Evolutionary conservation across 2,329 filamentous ascomycete species (phyloP).

Genomic region (Talaromyces atroroseus): DNA sequence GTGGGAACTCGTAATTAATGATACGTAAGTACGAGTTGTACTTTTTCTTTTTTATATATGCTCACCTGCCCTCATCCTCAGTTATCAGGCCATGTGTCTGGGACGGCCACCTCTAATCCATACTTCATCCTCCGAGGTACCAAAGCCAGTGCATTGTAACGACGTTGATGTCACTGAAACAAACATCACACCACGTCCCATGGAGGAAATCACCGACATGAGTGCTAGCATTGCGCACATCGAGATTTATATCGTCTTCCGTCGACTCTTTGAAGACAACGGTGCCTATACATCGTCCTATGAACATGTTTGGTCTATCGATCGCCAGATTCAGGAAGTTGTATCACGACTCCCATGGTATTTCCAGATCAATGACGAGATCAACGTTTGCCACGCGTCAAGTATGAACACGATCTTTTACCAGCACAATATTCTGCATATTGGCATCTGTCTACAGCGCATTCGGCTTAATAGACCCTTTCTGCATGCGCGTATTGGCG

Average conservation of each 20-base stretch:
- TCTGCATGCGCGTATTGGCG: conserved; percentile 19
- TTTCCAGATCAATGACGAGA: conserved; percentile 17
- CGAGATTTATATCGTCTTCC: conserved; percentile 18
- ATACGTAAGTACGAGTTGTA: conserved; percentile 17
- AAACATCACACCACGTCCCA: conserved; percentile 14
- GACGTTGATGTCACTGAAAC: conserved; percentile 21
- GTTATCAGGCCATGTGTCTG: conserved; percentile 24
- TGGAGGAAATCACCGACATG: conserved; percentile 20
- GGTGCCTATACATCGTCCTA: conserved; percentile 18
- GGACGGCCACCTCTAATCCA: conserved; percentile 22
- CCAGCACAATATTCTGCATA: conserved; percentile 23
- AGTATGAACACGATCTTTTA: conserved; percentile 20
- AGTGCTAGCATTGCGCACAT: conserved; percentile 20
- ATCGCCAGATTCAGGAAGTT: conserved; percentile 19
- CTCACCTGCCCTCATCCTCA: conserved; percentile 4
- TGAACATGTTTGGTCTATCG: conserved; percentile 19
- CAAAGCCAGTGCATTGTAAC: conserved; percentile 22
- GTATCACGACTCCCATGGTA: conserved; percentile 22
- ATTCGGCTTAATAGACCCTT: conserved; percentile 24
- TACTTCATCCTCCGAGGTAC: conserved; percentile 19
- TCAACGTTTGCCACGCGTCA: conserved; percentile 13
- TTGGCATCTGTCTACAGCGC: conserved; percentile 22
- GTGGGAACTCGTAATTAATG: conserved; percentile 22
- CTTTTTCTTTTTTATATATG: background rate
- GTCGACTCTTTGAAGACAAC: conserved; percentile 18